phyloP scores from a whole-genome alignment of 768 basidiomycete genomes.

The Podaxis rugospora region DNA sequence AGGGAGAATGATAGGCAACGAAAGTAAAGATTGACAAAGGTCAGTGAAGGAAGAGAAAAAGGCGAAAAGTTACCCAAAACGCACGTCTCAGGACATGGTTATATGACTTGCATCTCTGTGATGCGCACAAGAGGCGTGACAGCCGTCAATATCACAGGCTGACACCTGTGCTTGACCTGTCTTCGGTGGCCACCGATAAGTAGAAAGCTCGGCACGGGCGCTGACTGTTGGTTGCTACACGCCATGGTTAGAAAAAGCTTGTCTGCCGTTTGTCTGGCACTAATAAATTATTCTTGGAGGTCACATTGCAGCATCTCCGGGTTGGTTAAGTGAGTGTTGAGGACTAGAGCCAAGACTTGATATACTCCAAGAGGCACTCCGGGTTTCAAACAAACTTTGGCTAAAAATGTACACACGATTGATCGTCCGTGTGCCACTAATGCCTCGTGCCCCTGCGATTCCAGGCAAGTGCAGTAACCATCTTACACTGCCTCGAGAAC shows the following conservation, averaged over 20 bases:
- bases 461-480: not conserved
- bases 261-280: not conserved
- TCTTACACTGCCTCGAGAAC: not conserved
- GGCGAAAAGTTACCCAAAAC: slow-evolving; percentile 20
- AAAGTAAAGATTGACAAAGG: slow-evolving; percentile 18
- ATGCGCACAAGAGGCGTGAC: not conserved
- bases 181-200: not conserved
- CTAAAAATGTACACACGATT: not conserved
- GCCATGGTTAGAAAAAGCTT: not conserved
- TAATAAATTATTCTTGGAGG: not conserved
- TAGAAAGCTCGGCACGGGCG: not conserved
- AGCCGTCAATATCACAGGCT: not conserved
- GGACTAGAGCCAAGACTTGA: not conserved
- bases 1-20: slow-evolving; percentile 27
- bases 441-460: not conserved
- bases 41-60: slow-evolving; percentile 7
- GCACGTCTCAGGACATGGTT: not conserved
- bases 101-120: slow-evolving; percentile 1
- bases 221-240: slow-evolving; percentile 6
- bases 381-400: not conserved
- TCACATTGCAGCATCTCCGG: not conserved
- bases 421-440: not conserved
- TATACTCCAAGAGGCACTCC: not conserved
- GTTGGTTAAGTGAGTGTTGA: not conserved
- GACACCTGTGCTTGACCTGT: slow-evolving; percentile 1